These are phyloP conservation scores for Sindora glabra DNA, from an alignment of 306 rosid species.

Conservation along the genomic window DNA sequence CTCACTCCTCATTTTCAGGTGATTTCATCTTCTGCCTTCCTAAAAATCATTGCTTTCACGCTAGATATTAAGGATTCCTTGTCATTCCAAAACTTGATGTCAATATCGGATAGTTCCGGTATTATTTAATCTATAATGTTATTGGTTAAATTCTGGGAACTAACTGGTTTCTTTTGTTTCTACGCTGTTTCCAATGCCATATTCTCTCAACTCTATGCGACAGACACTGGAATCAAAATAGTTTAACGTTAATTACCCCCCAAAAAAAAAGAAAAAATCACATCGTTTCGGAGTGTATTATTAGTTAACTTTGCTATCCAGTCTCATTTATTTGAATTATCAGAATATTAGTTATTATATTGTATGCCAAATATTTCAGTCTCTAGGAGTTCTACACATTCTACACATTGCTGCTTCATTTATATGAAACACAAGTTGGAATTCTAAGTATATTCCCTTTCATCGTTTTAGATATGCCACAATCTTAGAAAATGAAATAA, in stretches of 20 bases:
- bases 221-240: background rate
- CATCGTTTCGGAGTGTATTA: too few species aligned
- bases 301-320: background rate
- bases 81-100: background rate
- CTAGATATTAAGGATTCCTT: too few species aligned
- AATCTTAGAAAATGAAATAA: background rate
- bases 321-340: background rate
- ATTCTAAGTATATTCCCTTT: background rate
- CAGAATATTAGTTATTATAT: background rate
- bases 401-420: background rate
- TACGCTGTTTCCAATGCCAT: background rate
- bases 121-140: background rate
- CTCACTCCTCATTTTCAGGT: background rate
- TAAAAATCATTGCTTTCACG: too few species aligned
- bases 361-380: background rate
- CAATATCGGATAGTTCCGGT: background rate
- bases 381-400: too few species aligned
- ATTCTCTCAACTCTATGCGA: background rate
- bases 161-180: background rate
- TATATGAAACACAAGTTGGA: background rate
- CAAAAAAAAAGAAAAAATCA: too few species aligned
- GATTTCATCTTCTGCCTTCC: too few species aligned
- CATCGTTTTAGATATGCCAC: background rate
- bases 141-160: background rate
- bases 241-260: too few species aligned